phyloP scores from a whole-genome alignment of 2,329 filamentous ascomycete species.

The Geoglossum cookeanum region DNA sequence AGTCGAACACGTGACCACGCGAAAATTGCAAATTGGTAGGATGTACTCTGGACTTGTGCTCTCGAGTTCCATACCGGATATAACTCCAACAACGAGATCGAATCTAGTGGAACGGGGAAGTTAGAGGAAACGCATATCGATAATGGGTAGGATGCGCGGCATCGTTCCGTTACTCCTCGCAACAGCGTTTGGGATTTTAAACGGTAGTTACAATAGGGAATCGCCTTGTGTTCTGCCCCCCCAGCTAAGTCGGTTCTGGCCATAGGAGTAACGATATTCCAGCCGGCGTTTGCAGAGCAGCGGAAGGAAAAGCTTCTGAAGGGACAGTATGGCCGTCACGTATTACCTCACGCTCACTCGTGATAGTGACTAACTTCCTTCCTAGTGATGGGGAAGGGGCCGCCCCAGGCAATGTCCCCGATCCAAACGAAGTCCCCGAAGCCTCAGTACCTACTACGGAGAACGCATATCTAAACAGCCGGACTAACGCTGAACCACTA shows the following conservation, averaged over 20 bases:
- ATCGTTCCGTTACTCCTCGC: not conserved
- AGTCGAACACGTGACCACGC: not conserved
- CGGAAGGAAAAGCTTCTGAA: not conserved
- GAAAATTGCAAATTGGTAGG: not conserved
- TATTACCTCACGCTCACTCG: not conserved
- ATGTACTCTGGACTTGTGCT: not conserved
- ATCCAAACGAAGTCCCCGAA: not conserved
- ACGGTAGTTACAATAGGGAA: not conserved
- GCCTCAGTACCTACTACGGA: not conserved
- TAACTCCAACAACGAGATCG: not conserved
- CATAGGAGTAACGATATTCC: not conserved
- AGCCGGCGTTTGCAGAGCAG: slow-evolving; percentile 1
- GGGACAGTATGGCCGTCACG: not conserved
- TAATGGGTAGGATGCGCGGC: not conserved
- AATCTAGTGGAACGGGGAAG: not conserved
- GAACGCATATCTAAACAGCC: not conserved
- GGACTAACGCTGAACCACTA: not conserved
- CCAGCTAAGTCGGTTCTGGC: not conserved
- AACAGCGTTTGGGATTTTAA: not conserved
- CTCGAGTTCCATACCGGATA: not conserved
- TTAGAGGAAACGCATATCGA: not conserved
- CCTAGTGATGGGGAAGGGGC: not conserved
- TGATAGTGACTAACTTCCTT: not conserved
- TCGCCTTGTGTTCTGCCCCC: not conserved
- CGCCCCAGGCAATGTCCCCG: not conserved